phyloP scores from a whole-genome alignment of 1,284 basidiomycete species.

The Neolentinus lepideus region DNA sequence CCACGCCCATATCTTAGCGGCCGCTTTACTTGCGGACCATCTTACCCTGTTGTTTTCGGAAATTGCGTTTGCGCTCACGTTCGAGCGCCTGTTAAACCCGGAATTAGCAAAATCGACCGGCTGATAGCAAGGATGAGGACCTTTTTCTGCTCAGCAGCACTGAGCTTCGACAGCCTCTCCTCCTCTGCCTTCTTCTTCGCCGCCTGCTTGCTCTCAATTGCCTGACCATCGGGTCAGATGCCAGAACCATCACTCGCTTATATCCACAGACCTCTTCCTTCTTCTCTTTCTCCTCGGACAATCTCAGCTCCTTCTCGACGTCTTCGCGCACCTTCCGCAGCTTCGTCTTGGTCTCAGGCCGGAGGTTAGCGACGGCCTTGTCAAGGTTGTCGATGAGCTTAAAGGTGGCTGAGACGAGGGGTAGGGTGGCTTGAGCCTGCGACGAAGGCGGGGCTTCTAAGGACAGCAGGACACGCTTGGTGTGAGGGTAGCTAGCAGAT shows the following conservation, averaged over 20 bases:
- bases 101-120: conserved; percentile 1
- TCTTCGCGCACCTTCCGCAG: conserved; percentile 67
- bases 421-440: conserved; percentile 40
- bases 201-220: conserved; percentile 58
- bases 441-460: conserved; percentile 49
- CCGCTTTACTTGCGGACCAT: conserved; percentile 16
- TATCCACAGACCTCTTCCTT: conserved; percentile 52
- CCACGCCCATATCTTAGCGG: too few species aligned
- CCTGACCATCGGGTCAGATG: conserved; percentile 21
- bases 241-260: conserved; percentile 2
- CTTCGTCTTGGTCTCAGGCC: conserved; percentile 77
- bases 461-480: conserved; percentile 69
- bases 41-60: conserved; percentile 68
- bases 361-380: conserved; percentile 37
- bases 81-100: conserved; percentile 47
- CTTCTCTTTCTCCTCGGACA: conserved; percentile 63
- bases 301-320: conserved; percentile 57
- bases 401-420: conserved; percentile 64
- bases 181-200: conserved; percentile 73
- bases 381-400: conserved; percentile 65
- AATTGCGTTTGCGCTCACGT: conserved; percentile 63
- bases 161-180: conserved; percentile 64
- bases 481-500: conserved; percentile 36
- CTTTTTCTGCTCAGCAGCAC: conserved; percentile 81
- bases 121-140: conserved; percentile 22